Percentiles rank a stretch among this genome's conserved stretches.
Evolutionary conservation across 371 early-diverging fungal genomes (phyloP).

Genomic region (Circinella umbellata): DNA sequence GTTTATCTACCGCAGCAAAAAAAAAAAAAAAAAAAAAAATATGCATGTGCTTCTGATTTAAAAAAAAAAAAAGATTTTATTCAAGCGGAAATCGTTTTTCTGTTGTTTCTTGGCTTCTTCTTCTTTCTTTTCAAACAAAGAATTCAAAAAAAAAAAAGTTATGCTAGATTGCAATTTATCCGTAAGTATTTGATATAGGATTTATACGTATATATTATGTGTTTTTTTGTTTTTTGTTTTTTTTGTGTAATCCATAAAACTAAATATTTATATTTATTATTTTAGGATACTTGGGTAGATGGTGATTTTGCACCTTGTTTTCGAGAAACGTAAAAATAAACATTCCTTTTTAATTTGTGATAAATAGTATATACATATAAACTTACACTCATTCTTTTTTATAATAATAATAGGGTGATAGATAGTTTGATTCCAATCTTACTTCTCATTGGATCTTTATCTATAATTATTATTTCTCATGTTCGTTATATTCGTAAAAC

Average conservation of each 20-base stretch:
- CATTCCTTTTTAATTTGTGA: too few relatives aligned
- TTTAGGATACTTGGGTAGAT: constrained; percentile 25
- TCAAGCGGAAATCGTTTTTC: neutral
- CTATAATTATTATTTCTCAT: constrained; percentile 5
- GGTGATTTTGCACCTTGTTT: constrained; percentile 34
- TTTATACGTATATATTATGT: too few relatives aligned
- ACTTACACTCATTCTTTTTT: neutral
- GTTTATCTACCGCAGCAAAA: too few relatives aligned
- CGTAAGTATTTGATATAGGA: constrained; percentile 3
- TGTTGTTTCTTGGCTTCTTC: neutral
- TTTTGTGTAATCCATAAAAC: constrained; percentile 4
- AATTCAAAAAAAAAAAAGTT: neutral
- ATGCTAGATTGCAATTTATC: constrained; percentile 22
- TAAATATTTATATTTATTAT: neutral
- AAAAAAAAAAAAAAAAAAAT: too few relatives aligned
- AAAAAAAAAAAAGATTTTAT: too few relatives aligned
- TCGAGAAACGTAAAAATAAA: constrained; percentile 24
- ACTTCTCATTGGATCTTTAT: constrained; percentile 14
- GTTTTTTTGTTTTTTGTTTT: neutral
- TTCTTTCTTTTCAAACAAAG: neutral
- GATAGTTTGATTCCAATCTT: constrained; percentile 19
- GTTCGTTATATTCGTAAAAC: constrained; percentile 16
- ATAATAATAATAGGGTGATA: constrained; percentile 13
- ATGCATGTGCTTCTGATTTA: too few relatives aligned
- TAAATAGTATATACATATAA: neutral